Conservation (phyloP, 257 asterid genomes). For the Verbascum thapsus region DNA sequence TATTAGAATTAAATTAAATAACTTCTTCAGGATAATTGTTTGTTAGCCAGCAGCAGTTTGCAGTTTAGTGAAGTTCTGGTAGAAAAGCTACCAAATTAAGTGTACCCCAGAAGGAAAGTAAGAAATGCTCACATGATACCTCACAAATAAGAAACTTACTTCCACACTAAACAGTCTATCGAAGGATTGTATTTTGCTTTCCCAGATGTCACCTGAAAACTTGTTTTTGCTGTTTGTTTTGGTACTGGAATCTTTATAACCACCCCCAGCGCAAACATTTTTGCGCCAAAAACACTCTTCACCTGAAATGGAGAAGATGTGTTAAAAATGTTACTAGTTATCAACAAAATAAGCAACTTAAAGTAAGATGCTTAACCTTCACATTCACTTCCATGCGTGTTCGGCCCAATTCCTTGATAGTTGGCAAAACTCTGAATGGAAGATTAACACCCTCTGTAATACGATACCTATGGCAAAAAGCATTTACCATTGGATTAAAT, state of each 20-base stretch:
- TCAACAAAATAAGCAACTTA: constrained; percentile 7
- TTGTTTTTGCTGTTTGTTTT: constrained; percentile 97
- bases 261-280: constrained; percentile 99
- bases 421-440: constrained; percentile 96
- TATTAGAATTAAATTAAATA: too few species aligned
- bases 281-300: constrained; percentile 98
- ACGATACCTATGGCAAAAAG: constrained; percentile 68
- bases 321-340: background rate
- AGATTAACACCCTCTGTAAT: constrained; percentile 99
- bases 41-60: too few species aligned
- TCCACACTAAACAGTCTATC: constrained; percentile 96
- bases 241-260: constrained; percentile 99
- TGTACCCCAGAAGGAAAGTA: too few species aligned
- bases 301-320: constrained; percentile 57
- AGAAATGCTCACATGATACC: constrained; percentile 23
- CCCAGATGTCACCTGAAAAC: constrained; percentile 98
- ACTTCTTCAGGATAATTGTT: too few species aligned
- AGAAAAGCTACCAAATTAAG: too few species aligned
- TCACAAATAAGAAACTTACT: constrained; percentile 59
- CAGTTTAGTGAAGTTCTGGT: too few species aligned
- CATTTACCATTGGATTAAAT: constrained; percentile 20
- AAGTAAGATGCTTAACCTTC: constrained; percentile 64
- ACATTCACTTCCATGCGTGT: constrained; percentile 99
- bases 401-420: constrained; percentile 98
- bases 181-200: constrained; percentile 95